Evolutionary conservation across 805 yeast species (phyloP).

Genomic region (Barnettozyma wickerhamii): DNA sequence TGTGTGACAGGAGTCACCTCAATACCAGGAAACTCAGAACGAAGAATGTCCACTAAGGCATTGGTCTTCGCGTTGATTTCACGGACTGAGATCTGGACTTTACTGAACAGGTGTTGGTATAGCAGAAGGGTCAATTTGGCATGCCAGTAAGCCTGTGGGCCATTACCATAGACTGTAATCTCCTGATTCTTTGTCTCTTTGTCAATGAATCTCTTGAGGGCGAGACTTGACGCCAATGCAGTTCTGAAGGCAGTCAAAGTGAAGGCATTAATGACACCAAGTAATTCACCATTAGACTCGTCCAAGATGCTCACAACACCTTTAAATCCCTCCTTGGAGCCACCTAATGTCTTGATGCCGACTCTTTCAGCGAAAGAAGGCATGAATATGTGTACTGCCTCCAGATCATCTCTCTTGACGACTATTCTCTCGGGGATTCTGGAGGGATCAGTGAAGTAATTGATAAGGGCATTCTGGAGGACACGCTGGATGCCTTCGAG

Average conservation of each 20-base stretch:
- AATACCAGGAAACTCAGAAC: conserved; percentile 27
- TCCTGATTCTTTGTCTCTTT: conserved; percentile 19
- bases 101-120: conserved; percentile 33
- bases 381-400: conserved; percentile 55
- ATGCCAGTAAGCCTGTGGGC: conserved; percentile 67
- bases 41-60: conserved; percentile 24
- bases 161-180: conserved; percentile 51
- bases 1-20: conserved; percentile 23
- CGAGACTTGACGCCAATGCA: conserved; percentile 51
- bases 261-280: conserved; percentile 53
- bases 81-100: conserved; percentile 45
- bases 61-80: conserved; percentile 33
- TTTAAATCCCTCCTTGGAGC: conserved; percentile 53
- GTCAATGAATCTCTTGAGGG: conserved; percentile 35
- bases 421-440: conserved; percentile 55
- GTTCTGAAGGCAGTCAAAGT: conserved; percentile 65
- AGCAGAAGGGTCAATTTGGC: conserved; percentile 37
- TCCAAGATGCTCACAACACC: conserved; percentile 53
- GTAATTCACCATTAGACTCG: conserved; percentile 43
- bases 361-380: conserved; percentile 53
- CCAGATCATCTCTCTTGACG: conserved; percentile 31
- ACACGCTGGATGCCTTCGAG: conserved; percentile 33
- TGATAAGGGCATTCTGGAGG: conserved; percentile 34
- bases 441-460: conserved; percentile 39
- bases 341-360: conserved; percentile 59